phyloP scores from a whole-genome alignment of 2,329 filamentous ascomycete species.

The Phoma herbarum region DNA sequence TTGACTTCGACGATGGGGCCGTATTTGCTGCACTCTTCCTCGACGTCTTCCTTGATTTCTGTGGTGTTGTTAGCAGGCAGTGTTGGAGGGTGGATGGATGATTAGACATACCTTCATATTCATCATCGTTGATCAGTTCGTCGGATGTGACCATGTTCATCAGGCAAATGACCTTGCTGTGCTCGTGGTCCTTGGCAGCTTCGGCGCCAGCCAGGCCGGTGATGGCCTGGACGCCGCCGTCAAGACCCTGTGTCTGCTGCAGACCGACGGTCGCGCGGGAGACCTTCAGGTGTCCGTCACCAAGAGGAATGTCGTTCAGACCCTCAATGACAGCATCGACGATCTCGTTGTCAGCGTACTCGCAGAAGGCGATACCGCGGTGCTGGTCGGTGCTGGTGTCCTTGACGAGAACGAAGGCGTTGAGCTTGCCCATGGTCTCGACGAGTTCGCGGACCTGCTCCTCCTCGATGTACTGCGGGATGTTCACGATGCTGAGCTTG shows the following conservation, averaged over 20 bases:
- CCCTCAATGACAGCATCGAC: slow-evolving; percentile 90
- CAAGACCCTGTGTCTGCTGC: slow-evolving; percentile 89
- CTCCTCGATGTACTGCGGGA: slow-evolving; percentile 86
- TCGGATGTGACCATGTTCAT: slow-evolving; percentile 99
- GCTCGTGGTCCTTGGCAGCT: slow-evolving; percentile 74
- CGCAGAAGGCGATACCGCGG: slow-evolving; percentile 93
- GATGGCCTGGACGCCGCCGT: slow-evolving; percentile 98
- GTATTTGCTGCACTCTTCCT: slow-evolving; percentile 92
- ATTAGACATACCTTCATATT: slow-evolving; percentile 80
- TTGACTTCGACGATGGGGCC: slow-evolving; percentile 88
- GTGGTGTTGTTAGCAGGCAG: slow-evolving; percentile 17
- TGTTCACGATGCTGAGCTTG: slow-evolving; percentile 92
- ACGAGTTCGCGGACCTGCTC: slow-evolving; percentile 92
- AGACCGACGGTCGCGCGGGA: slow-evolving; percentile 89
- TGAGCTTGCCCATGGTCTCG: slow-evolving; percentile 89
- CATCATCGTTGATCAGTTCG: slow-evolving; percentile 90
- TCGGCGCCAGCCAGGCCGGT: slow-evolving; percentile 95
- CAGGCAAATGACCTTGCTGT: slow-evolving; percentile 85
- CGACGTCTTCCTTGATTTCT: slow-evolving; percentile 97
- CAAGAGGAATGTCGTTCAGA: slow-evolving; percentile 91
- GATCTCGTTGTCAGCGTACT: slow-evolving; percentile 80
- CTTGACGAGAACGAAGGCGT: slow-evolving; percentile 89
- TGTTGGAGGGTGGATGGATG: neutral
- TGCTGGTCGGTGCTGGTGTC: slow-evolving; percentile 87
- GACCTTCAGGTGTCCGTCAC: slow-evolving; percentile 85